Conservation (phyloP, 2,329 filamentous ascomycete genomes). For the Fusarium newnesense region DNA sequence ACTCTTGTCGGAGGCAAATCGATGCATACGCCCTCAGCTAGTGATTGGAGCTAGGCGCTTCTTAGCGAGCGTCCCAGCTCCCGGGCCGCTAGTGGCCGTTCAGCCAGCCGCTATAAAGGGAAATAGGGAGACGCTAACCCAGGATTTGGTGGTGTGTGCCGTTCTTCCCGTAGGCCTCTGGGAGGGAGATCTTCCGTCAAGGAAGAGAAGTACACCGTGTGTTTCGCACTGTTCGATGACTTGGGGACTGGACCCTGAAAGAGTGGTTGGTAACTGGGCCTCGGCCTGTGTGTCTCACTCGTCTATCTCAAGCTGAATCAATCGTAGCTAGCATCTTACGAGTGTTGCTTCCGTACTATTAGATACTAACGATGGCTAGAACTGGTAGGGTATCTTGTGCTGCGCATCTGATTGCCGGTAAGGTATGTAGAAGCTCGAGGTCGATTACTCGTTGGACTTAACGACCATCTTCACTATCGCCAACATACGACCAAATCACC, state of each 20-base stretch:
- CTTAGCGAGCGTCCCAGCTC: background rate
- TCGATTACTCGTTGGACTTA: background rate
- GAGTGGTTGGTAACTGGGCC: background rate
- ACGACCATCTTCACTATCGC: background rate
- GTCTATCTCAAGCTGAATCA: background rate
- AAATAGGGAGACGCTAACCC: background rate
- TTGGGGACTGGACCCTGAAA: background rate
- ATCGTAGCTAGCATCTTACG: background rate
- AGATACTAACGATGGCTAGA: background rate
- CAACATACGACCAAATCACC: background rate
- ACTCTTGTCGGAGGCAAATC: background rate
- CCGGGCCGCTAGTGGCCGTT: constrained; percentile 3
- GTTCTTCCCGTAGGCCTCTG: background rate
- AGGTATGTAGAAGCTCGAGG: background rate
- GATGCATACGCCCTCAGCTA: background rate
- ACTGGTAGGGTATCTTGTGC: background rate
- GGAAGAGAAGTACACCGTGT: background rate
- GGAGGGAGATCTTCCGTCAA: background rate
- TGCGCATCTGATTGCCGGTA: background rate
- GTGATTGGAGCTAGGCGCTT: background rate
- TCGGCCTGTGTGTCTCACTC: background rate
- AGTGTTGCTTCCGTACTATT: background rate
- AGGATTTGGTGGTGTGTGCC: background rate
- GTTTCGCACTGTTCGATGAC: background rate
- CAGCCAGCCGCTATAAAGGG: background rate